Evolutionary conservation across 2,329 filamentous ascomycete genomes (phyloP), one percentile per base, ranked within the genome.

Genomic region (Incumbomyces delicatus): DNA sequence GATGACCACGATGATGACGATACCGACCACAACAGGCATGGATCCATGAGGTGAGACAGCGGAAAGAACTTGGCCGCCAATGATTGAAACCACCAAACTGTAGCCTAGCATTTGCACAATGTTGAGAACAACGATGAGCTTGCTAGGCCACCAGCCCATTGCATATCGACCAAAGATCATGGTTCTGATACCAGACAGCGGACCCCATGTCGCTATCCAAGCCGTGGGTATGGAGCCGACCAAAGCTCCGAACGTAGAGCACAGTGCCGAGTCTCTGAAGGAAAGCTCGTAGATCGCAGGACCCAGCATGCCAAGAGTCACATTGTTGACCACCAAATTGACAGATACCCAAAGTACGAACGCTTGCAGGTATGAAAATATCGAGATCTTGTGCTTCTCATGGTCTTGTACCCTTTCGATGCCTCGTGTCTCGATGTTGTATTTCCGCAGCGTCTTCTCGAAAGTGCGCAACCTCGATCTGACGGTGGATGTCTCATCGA

Each of bases 1-100:
- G 31, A 83, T 74, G 18, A 82, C 55, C 1, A 77, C 76, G 11
- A 79, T 74, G 38, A 84, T 75, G 34, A 85, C 69, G 52, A 85
- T 83, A 54, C 81, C 81, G 1, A 84, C 81, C 30, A 77, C 72
- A 16, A 83, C 73, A 1, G 76, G 77, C 63, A 84, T 71, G 50
- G 66, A 71, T n/a, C 69, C 73, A 49, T 73, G 71, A 1, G 67
- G 62, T 11, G 76, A 78, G 3, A 85, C 77, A 1, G 81, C 81
- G 3, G 77, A 81, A 1, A 86, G 65, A 20, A 84, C 83, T 58
- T 85, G 81, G 0, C 82, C 82, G 1, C 77, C 77, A 13, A 85
- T 71, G 5, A 85, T 78, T 30, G 74, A 78, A 49, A 85, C 51
- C 8, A 55, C 77, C 58, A 83, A 65, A 14, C 70, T 68, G 54